Evolutionary conservation across 345 rosid species (phyloP), one percentile per base, ranked within the genome.

Genomic region (Trapa incisa): DNA sequence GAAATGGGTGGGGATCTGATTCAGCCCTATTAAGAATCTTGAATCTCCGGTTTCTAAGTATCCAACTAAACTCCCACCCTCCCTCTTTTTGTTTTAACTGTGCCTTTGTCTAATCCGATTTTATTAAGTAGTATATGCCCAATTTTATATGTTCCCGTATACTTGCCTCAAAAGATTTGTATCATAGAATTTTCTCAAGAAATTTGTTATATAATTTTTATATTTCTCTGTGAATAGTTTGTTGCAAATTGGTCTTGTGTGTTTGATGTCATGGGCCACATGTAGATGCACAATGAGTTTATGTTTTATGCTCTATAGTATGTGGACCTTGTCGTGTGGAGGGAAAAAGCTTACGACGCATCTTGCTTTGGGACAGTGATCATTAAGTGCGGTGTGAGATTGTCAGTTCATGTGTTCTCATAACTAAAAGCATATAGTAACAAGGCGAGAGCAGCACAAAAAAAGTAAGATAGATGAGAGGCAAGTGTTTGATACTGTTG

Each of bases 391-490:
- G 29, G 29, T 22, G 29, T 22, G 29, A 22, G 0, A 32, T 58
- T 58, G 11, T 58, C 63, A 33, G 33, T 47, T 53, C 8, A 6
- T 37, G 13, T 35, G 22, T 65, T 74, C 48, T 68, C 32, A 61
- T 54, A 29, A 65, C 42, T 56, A 29, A 78, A 63, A 70, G 76
- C 91, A 87, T 96, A 86, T 68, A 78, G 65, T 48, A 96, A 85
- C 68, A 90, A 77, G 79, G 95, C 95, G 22, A 84, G 97, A 94
- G 80, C 99, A 91, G 80, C 83, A 92, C 32, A 76, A 96, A 71
- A 84, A 97, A 75, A 94, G 96, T 86, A 94, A 91, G 83, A 94
- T 94, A 73, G 91, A 91, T 38, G 99, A 94, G 80, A 91, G 99
- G 95, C 86, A 66, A 68, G 69, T 35, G 2, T 37, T 47, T 39